Base-by-base conservation (phyloP, 164 flowering plant genomes). In the Berberis vulgaris region DNA sequence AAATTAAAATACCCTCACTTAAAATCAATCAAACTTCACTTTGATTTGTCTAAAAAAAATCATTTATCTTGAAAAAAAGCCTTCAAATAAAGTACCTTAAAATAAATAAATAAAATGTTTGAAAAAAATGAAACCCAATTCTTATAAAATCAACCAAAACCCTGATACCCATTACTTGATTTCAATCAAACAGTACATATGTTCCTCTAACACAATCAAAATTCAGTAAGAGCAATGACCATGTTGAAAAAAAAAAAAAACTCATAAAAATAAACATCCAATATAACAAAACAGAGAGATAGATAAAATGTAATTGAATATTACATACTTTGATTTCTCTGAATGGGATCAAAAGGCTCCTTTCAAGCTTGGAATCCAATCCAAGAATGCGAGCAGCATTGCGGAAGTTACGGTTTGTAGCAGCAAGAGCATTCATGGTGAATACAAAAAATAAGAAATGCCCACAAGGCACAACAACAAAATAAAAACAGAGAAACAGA, bases 351-450 rank as follows among this genome's bases (percentile, higher is more conserved):
- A 85, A 50, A 47, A 87, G 86, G 73, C 89, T 84, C 80, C 60
- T 76, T 61, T 86, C 87, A 13, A 88, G 70, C 80, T 86, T 88
- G 2, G 91, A 79, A 69, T 88, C 95, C 61, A 88, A 70, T 6
- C 95, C 91, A 45, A 88, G 85, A 69, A 86, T 68, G 5, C 89
- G 80, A 49, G 85, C 76, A 6, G 95, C 91, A 12, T 71, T 75
- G 9, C 82, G 79, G 58, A 88, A 86, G 54, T 88, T 86, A 1
- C 95, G 79, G 68, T 72, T 88, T 2, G 95, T 86, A 1, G 95
- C 95, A 1, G 82, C 84, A 39, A 88, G 83, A 50, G 95, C 84
- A 63, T 88, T 88, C 95, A 88, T 88, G 46, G 47, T 41, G 39
- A 12, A 39, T 26, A 44, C 43, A 65, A 42, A 6, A 38, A 42